phyloP scores from a whole-genome alignment of 257 asterid species.

The Galeopsis tetrahit region DNA sequence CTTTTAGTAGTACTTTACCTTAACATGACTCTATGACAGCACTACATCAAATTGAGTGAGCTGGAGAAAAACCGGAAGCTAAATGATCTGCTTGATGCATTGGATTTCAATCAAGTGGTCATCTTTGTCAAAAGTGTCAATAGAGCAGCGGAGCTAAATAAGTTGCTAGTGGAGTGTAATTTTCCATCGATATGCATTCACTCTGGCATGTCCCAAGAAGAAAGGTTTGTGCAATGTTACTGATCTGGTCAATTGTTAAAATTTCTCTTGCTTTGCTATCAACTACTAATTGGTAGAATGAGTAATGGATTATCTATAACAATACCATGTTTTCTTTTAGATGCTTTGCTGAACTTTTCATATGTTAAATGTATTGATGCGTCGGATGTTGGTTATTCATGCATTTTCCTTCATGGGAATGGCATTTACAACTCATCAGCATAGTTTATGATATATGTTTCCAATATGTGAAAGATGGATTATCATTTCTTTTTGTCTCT shows the following conservation, averaged over 20 bases:
- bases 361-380: neutral
- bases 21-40: conserved; percentile 48
- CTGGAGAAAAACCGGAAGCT: conserved; percentile 88
- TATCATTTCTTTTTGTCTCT: neutral
- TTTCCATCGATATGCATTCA: conserved; percentile 93
- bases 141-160: conserved; percentile 90
- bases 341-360: neutral
- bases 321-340: neutral
- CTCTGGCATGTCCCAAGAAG: conserved; percentile 98
- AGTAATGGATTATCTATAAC: conserved; percentile 9
- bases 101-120: conserved; percentile 93
- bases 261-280: neutral
- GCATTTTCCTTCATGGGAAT: neutral
- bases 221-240: conserved; percentile 56
- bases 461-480: neutral
- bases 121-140: conserved; percentile 90
- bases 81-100: conserved; percentile 86
- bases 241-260: neutral
- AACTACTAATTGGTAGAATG: neutral
- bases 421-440: neutral
- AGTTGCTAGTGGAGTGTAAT: conserved; percentile 88
- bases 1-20: neutral
- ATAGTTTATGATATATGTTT: neutral
- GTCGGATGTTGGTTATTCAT: neutral
- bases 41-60: conserved; percentile 93